Base-by-base conservation (phyloP, 176 grass and related monocot species). In the Thinopyrum elongatum region DNA sequence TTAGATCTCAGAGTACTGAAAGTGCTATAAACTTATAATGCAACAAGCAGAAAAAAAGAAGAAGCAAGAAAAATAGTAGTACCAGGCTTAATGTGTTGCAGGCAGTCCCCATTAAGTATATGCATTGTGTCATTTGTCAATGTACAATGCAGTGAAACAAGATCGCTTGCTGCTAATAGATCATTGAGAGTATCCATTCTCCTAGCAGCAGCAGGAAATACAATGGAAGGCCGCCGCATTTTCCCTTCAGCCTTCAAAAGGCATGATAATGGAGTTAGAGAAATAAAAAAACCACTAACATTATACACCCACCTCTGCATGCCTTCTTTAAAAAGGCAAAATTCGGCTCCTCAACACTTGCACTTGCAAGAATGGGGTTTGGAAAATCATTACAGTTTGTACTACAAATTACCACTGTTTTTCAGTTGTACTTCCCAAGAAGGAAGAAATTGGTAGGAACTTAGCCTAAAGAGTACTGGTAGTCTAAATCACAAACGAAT, bases 181-280 rank as follows among this genome's bases (percentile, higher is more conserved):
- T 98, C 97, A 80, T 94, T 95, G 64, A 98, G 88, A 13, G 97
- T 98, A 59, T 98, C 97, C 97, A 94, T 98, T 94, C 97, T 94
- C 83, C 92, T 90, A 55, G 97, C 90, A 28, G 94, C 86, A 84
- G 93, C 83, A 85, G 97, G 97, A 91, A 95, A 98, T 69, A 90
- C 75, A 76, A 94, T 91, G 42, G 93, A 84, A 67, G 97, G 90
- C 11, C 90, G 66, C 39, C 89, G 92, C 58, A 82, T 53, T 88
- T 90, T 94, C 74, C 86, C 86, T 74, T 88, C 92, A 14, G 64
- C 88, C 94, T 95, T 86, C 61, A 73, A 22, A 47, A 78, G 66
- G 80, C 70, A 51, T 8, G 42, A 63, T 19, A 82, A 23, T 4
- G 19, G 14, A 76, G 83, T 74, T 38, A 77, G 79, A 77, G 64